Base-by-base conservation (phyloP, 2,329 filamentous ascomycete species). In the Penicillium corylophilum region DNA sequence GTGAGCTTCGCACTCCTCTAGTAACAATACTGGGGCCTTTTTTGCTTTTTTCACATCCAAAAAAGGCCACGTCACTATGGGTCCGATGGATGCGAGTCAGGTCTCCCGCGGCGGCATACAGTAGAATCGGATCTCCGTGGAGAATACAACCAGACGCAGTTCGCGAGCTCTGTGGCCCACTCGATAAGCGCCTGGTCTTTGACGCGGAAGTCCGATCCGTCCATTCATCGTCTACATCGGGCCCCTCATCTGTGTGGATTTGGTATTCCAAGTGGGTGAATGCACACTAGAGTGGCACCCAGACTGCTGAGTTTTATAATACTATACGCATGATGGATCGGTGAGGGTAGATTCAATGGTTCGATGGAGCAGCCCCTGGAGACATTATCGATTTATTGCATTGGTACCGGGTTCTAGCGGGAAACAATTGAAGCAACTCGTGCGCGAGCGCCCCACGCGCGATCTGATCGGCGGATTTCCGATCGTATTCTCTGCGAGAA, bases 391-490 rank as follows among this genome's bases (percentile, higher is more conserved):
- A 40, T 18, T 40, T 10, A 3, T 10, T 22, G n/a, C 33, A 13
- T 23, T 5, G 10, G 39, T 9, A 41, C 20, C 4, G 18, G 12
- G 10, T 42, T 39, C 20, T 15, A 5, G 9, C 26, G 28, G 18
- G 29, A n/a, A n/a, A n/a, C n/a, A n/a, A n/a, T n/a, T n/a, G n/a
- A n/a, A 29, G 41, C 35, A 51, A 52, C 45, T 50, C 40, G 29
- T 48, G 44, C 28, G 29, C 35, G 44, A 50, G 5, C 29, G 41
- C 48, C 45, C 53, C 53, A 58, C 48, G 46, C 46, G 28, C 50
- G 50, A 56, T 56, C 53, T 56, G 53, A 58, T 58, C 56, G 48
- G 47, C 45, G 42, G 44, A 39, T 29, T 18, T 54, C 46, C 52
- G 55, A 57, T 55, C 52, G 43, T 12, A 15, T 29, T 46, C n/a